Evolutionary conservation across 352 stramenopile species (phyloP).

Genomic region (Saprolegnia parasitica): DNA sequence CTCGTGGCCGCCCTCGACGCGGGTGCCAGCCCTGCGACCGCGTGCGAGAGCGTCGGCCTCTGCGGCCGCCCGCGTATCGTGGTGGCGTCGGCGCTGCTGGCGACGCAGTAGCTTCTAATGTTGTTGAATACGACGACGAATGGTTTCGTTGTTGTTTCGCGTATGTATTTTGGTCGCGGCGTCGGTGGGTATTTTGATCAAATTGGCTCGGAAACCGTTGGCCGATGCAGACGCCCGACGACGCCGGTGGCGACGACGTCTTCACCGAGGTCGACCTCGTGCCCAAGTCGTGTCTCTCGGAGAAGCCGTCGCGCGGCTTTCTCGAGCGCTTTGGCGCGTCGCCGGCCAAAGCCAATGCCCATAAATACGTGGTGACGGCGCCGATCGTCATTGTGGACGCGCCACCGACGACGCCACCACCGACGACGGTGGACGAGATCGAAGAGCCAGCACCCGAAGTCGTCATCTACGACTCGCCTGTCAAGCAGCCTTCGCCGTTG

Average conservation of each 20-base stretch:
- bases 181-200: not conserved
- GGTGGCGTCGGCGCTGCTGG: not conserved
- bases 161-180: not conserved
- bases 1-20: slow-evolving; percentile 4
- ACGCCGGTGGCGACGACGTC: slow-evolving; percentile 5
- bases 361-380: not conserved
- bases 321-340: not conserved
- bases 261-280: slow-evolving; percentile 14
- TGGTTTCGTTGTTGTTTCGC: not conserved
- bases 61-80: not conserved
- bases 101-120: slow-evolving; percentile 3
- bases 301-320: not conserved
- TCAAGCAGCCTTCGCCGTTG: slow-evolving; percentile 12
- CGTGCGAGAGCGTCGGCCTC: slow-evolving; percentile 20
- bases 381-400: not conserved
- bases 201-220: not conserved
- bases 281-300: slow-evolving; percentile 4
- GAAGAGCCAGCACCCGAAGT: slow-evolving; percentile 1
- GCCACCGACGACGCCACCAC: not conserved
- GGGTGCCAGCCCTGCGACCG: not conserved
- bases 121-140: not conserved
- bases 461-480: slow-evolving; percentile 26
- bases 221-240: not conserved
- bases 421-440: not conserved
- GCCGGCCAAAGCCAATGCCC: not conserved